Percentiles rank a stretch among this genome's conserved stretches.
These are phyloP conservation scores for Podaxis pistillaris DNA, from an alignment of 768 basidiomycete species.

Conservation along the genomic window DNA sequence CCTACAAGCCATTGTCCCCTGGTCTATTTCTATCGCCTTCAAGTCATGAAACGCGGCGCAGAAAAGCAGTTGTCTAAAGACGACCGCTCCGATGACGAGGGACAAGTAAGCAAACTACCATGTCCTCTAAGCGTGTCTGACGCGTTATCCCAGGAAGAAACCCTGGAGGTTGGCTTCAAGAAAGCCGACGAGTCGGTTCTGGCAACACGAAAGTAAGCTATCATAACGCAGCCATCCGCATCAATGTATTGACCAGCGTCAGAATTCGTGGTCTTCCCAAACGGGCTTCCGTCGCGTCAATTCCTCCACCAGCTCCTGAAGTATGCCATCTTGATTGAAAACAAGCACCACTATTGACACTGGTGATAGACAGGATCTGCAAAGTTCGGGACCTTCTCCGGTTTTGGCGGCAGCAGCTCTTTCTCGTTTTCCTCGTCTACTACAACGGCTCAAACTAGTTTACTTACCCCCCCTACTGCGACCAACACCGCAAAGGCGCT, in stretches of 20 bases:
- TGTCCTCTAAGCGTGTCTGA: neutral
- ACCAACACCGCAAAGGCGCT: conserved; percentile 9
- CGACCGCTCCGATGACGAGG: conserved; percentile 36
- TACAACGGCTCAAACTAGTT: conserved; percentile 15
- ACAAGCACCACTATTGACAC: neutral
- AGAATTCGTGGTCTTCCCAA: conserved; percentile 72
- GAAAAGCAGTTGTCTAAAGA: conserved; percentile 70
- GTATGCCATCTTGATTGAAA: neutral
- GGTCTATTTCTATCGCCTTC: neutral
- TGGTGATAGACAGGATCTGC: conserved; percentile 28
- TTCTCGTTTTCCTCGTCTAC: conserved; percentile 27
- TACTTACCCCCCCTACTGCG: conserved; percentile 4
- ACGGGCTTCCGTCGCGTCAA: conserved; percentile 27
- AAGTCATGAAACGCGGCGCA: conserved; percentile 66
- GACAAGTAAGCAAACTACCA: conserved; percentile 24
- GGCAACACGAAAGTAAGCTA: conserved; percentile 54
- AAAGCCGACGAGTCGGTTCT: conserved; percentile 61
- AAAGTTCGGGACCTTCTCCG: conserved; percentile 52
- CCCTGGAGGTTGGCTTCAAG: conserved; percentile 36
- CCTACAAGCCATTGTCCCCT: neutral
- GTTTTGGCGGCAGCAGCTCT: conserved; percentile 45
- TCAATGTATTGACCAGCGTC: conserved; percentile 14
- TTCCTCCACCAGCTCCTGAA: neutral
- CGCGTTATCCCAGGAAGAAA: conserved; percentile 19
- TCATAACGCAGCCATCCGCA: neutral